Evolutionary conservation across 345 rosid species (phyloP).

Genomic region (Ricinus communis): DNA sequence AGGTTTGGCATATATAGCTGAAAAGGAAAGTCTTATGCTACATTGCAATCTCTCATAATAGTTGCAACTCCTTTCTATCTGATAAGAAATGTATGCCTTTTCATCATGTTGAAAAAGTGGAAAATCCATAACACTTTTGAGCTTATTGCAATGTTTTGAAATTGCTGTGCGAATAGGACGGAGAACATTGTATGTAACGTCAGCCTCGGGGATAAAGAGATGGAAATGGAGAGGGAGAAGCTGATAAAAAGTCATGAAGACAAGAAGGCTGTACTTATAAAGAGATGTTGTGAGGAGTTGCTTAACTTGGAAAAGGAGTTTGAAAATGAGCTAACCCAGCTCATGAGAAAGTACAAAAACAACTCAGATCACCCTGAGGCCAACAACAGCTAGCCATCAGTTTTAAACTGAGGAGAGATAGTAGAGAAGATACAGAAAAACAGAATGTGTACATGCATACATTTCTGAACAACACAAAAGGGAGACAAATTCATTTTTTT

Average conservation of each 20-base stretch:
- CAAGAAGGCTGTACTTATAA: constrained; percentile 6
- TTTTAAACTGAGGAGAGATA: neutral
- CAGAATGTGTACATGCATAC: neutral
- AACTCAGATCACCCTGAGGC: neutral
- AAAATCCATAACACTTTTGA: neutral
- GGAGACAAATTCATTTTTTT: neutral
- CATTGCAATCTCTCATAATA: neutral
- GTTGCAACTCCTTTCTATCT: neutral
- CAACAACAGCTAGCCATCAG: neutral
- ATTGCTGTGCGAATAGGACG: constrained; percentile 7
- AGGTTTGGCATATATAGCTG: too few species aligned
- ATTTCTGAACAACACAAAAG: neutral
- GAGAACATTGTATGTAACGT: neutral
- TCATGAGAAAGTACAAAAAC: constrained; percentile 11
- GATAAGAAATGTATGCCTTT: neutral
- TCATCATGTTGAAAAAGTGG: neutral
- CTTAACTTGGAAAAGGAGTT: constrained; percentile 13
- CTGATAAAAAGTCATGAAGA: constrained; percentile 5
- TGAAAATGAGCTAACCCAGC: constrained; percentile 8
- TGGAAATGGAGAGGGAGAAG: constrained; percentile 12
- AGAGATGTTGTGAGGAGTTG: constrained; percentile 13
- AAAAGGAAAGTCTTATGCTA: too few species aligned
- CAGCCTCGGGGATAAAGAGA: constrained; percentile 8
- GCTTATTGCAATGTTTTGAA: neutral
- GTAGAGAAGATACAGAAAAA: neutral